These are phyloP conservation scores for Xerocomus brunneocitrinus DNA, from an alignment of 768 basidiomycete species.

Conservation along the genomic window DNA sequence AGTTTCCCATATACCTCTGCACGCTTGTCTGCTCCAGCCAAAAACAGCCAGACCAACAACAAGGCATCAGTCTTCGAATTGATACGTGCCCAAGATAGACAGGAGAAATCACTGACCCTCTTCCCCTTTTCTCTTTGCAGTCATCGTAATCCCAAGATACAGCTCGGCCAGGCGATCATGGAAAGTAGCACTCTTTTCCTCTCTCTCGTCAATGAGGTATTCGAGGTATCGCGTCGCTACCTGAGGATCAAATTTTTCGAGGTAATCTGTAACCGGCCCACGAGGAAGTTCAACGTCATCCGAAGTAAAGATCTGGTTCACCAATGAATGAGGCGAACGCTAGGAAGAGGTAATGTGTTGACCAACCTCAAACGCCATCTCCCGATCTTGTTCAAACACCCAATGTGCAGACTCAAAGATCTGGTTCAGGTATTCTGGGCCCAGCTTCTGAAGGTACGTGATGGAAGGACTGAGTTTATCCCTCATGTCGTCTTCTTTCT, in stretches of 20 bases:
- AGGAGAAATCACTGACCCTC: conserved; percentile 40
- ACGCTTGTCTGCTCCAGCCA: conserved; percentile 37
- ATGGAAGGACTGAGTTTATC: conserved; percentile 85
- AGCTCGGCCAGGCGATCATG: conserved; percentile 89
- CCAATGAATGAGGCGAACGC: not conserved
- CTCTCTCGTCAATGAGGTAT: conserved; percentile 70
- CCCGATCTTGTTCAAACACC: conserved; percentile 72
- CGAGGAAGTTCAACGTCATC: conserved; percentile 91
- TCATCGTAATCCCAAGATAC: conserved; percentile 67
- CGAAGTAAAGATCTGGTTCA: conserved; percentile 81
- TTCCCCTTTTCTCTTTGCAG: conserved; percentile 54
- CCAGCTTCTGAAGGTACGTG: conserved; percentile 85
- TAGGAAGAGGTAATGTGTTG: not conserved
- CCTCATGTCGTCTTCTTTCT: conserved; percentile 67
- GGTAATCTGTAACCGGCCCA: conserved; percentile 66
- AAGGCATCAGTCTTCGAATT: not conserved
- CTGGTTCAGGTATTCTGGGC: conserved; percentile 73
- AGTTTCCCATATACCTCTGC: conserved; percentile 62
- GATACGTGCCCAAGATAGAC: not conserved
- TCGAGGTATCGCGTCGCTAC: conserved; percentile 80
- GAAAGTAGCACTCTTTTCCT: conserved; percentile 61
- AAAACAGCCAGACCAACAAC: conserved; percentile 25
- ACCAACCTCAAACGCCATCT: conserved; percentile 71
- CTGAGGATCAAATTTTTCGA: conserved; percentile 59
- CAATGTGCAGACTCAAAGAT: conserved; percentile 81